Evolutionary conservation across 1,139 yeast species (phyloP), one percentile per base, ranked within the genome.

Genomic region (Magnusiomyces tetraspermus): DNA sequence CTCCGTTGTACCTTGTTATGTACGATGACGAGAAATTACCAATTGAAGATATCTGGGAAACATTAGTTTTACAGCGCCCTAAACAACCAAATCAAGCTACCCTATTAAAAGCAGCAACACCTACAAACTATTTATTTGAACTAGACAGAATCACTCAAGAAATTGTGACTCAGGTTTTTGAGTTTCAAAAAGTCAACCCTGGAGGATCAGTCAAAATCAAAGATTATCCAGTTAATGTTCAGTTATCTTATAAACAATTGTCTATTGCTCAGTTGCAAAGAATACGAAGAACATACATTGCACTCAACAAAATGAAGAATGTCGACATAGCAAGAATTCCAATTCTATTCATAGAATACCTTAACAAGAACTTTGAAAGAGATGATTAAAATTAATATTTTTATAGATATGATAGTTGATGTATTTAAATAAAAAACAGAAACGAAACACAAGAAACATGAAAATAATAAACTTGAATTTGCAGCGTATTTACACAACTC

Each of bases 251-350:
- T 2, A 73, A 73, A 11, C 69, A 75, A 1, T 80, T 87, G 11
- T 78, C 89, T 15, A 73, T 84, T 38, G 88, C 96, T 0, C 89
- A 85, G 61, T 67, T 92, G 52, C 96, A 90, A 63, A 75, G 97
- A 57, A 75, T 86, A 26, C 76, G 96, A 66, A 75, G 98, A 59
- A 83, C 90, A 28, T 92, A 85, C 65, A 79, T 90, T 33, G 74
- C 80, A 33, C 74, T 92, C 64, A 89, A 92, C 66, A 78, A 88
- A 61, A 80, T 89, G 76, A 76, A 96, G 63, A 80, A 82, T 44
- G 68, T 74, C 33, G 92, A 85, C 55, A 65, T 73, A 22, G 80
- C 76, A 47, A 72, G 96, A 61, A 85, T 90, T 43, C 76, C 76
- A 6, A 79, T 83, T 0, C 65, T 85, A 61, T 89, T 88, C 68